Percentiles rank a stretch among this genome's conserved stretches.
Evolutionary conservation across 371 early-diverging fungal species (phyloP).

Genomic region (Syncephalastrum contaminatum): DNA sequence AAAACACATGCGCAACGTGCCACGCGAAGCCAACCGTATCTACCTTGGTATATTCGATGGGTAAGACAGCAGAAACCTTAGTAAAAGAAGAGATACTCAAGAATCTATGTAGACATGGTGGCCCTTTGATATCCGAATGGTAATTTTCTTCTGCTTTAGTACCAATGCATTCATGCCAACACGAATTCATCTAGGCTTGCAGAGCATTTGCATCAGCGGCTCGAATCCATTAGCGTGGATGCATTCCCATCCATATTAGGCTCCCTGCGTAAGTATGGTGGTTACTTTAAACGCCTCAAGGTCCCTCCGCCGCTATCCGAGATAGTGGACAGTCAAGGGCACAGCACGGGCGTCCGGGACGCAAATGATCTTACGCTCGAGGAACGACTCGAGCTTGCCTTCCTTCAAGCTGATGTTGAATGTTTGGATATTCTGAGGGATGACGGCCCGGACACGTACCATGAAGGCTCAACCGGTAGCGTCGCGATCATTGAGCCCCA

Average conservation of each 20-base stretch:
- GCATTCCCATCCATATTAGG: slow-evolving; percentile 36
- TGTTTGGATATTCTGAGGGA: slow-evolving; percentile 31
- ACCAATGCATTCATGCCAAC: background rate
- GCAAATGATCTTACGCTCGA: slow-evolving; percentile 48
- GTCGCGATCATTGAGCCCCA: slow-evolving; percentile 57
- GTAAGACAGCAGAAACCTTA: slow-evolving; percentile 18
- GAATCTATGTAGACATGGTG: slow-evolving; percentile 37
- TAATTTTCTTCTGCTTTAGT: slow-evolving; percentile 5
- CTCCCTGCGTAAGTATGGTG: slow-evolving; percentile 34
- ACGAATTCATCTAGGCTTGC: slow-evolving; percentile 27
- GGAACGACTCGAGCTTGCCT: slow-evolving; percentile 56
- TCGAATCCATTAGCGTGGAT: slow-evolving; percentile 36
- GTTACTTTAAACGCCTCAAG: slow-evolving; percentile 44
- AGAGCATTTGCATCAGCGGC: slow-evolving; percentile 37
- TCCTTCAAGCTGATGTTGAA: slow-evolving; percentile 50
- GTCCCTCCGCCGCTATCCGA: slow-evolving; percentile 28
- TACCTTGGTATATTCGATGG: slow-evolving; percentile 60
- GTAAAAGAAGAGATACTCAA: slow-evolving; percentile 5
- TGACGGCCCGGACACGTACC: slow-evolving; percentile 17
- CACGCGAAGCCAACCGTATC: slow-evolving; percentile 34
- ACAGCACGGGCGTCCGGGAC: slow-evolving; percentile 4
- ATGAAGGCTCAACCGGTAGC: slow-evolving; percentile 64
- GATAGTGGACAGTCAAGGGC: slow-evolving; percentile 25
- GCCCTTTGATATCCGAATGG: slow-evolving; percentile 46
- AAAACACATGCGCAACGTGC: slow-evolving; percentile 16